These are phyloP conservation scores for Fusarium sp. DNA, from an alignment of 2,329 filamentous ascomycete genomes.

Conservation along the genomic window DNA sequence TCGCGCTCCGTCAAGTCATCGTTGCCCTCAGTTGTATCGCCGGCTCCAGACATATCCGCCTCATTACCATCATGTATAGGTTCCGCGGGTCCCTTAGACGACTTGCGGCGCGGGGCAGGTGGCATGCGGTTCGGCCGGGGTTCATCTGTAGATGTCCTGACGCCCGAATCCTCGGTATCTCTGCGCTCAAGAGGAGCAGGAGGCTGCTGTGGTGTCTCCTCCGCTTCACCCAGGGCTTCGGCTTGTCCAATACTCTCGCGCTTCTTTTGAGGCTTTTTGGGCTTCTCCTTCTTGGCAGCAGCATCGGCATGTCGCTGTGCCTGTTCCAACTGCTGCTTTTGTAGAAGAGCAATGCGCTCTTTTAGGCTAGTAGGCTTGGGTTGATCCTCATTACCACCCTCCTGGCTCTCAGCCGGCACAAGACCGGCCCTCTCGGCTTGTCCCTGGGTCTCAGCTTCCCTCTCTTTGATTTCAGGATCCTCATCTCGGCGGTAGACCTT, in stretches of 20 bases:
- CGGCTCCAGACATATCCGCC: constrained; percentile 73
- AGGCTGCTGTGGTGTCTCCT: constrained; percentile 46
- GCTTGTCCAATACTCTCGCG: constrained; percentile 58
- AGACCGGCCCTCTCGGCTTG: constrained; percentile 77
- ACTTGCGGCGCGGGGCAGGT: constrained; percentile 63
- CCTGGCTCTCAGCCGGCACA: constrained; percentile 56
- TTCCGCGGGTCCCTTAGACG: constrained; percentile 60
- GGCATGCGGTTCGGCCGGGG: constrained; percentile 49
- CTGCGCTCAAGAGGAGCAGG: constrained; percentile 55
- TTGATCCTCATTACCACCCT: constrained; percentile 76
- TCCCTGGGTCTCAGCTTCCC: constrained; percentile 73
- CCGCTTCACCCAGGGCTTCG: constrained; percentile 44
- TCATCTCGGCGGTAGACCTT: constrained; percentile 90
- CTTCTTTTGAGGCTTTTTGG: constrained; percentile 81
- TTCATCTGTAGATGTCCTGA: constrained; percentile 64
- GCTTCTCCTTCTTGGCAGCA: constrained; percentile 85
- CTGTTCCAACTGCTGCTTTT: constrained; percentile 93
- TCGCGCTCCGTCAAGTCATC: constrained; percentile 77
- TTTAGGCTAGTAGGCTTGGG: constrained; percentile 95
- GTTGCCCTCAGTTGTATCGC: constrained; percentile 71
- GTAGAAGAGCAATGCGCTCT: constrained; percentile 92
- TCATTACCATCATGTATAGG: constrained; percentile 70
- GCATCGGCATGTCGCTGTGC: constrained; percentile 84
- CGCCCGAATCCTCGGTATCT: constrained; percentile 60
- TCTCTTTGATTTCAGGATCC: constrained; percentile 78